Evolutionary conservation across 2,329 filamentous ascomycete species (phyloP).

Genomic region (Colletotrichum scovillei): DNA sequence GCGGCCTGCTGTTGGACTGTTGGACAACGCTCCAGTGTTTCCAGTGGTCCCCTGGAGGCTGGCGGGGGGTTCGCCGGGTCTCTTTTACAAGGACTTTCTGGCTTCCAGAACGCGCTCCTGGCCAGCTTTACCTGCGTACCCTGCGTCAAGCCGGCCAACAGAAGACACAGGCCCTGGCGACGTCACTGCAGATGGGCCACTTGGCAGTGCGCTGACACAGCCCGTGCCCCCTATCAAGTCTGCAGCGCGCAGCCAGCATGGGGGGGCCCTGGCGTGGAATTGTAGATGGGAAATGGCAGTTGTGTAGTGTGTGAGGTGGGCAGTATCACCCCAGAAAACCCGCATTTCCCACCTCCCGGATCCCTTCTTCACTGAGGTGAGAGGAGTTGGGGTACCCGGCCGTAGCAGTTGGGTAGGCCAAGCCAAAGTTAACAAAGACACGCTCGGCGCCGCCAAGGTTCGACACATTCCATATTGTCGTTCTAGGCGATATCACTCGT

Average conservation of each 20-base stretch:
- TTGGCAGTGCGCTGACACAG: constrained; percentile 24
- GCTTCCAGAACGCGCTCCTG: constrained; percentile 15
- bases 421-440: background rate
- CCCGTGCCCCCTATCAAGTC: constrained; percentile 24
- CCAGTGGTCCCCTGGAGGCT: constrained; percentile 3
- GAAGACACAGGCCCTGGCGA: constrained; percentile 1
- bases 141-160: background rate
- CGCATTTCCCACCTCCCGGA: constrained; percentile 18
- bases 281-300: background rate
- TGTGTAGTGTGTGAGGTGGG: background rate
- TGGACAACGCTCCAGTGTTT: constrained; percentile 29
- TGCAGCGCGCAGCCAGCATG: background rate
- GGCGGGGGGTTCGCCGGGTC: background rate
- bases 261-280: background rate
- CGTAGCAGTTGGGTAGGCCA: background rate
- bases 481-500: constrained; percentile 2
- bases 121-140: too few relatives aligned
- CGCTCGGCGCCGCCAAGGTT: constrained; percentile 11
- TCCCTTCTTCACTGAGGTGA: background rate
- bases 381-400: background rate
- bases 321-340: background rate
- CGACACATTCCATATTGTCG: constrained; percentile 1
- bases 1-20: constrained; percentile 13
- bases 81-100: background rate
- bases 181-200: constrained; percentile 22